A percentile compares a stretch with the other conserved stretches of the same genome.
Conservation (phyloP, 148 eudicot genomes). For the Camellia japonica region DNA sequence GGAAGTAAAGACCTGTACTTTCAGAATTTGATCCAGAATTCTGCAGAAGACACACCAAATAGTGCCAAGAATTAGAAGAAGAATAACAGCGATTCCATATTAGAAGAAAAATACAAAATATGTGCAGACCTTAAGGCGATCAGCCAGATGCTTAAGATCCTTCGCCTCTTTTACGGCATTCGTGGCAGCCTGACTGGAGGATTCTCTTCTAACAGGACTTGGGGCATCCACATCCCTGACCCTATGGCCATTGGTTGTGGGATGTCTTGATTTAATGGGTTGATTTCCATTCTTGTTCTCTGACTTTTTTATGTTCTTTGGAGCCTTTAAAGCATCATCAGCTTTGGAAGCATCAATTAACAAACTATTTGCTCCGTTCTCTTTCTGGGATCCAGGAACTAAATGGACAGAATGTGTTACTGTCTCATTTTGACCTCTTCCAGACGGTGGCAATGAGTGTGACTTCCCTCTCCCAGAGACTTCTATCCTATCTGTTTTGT, state of each 20-base stretch:
- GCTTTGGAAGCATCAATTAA: constrained; percentile 30
- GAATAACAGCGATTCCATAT: neutral
- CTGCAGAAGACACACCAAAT: constrained; percentile 37
- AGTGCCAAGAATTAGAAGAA: constrained; percentile 7
- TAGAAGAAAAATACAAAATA: constrained; percentile 9
- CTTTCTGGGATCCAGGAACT: constrained; percentile 29
- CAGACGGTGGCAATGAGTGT: constrained; percentile 44
- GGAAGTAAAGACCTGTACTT: constrained; percentile 67
- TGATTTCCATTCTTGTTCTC: constrained; percentile 44
- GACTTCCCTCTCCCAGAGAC: constrained; percentile 47
- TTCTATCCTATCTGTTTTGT: constrained; percentile 33
- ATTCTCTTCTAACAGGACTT: constrained; percentile 69
- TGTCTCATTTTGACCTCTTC: constrained; percentile 40
- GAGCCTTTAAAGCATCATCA: constrained; percentile 41
- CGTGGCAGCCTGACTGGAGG: constrained; percentile 64
- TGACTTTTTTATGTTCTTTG: constrained; percentile 37
- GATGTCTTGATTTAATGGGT: constrained; percentile 32
- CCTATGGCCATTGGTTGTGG: constrained; percentile 41
- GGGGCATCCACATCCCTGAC: constrained; percentile 57
- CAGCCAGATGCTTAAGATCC: constrained; percentile 90
- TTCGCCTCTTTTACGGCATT: constrained; percentile 82
- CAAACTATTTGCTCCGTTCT: constrained; percentile 32
- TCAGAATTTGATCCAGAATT: constrained; percentile 59
- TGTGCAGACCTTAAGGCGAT: constrained; percentile 71
- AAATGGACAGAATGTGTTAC: constrained; percentile 19